Base-by-base conservation (phyloP, 768 basidiomycete genomes). In the Collybia nuda region DNA sequence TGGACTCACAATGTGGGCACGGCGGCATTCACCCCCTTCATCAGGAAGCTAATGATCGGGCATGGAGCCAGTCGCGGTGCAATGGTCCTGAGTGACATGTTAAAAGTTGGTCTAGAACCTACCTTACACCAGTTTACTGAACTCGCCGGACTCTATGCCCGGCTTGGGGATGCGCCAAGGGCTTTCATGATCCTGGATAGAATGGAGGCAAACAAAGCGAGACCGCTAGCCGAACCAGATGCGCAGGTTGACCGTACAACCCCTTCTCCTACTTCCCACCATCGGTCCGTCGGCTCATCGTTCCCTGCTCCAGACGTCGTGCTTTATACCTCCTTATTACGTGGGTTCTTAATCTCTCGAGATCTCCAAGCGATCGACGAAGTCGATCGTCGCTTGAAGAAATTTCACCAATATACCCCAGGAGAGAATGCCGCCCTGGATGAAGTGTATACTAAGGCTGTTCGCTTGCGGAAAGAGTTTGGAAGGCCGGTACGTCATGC, bases 41-140 rank as follows among this genome's bases (percentile, higher is more conserved):
- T 86, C 36, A 61, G 67, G 29, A 62, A 61, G 17, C 67, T 81
- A 56, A 70, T 71, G 44, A 47, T 55, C 4, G 44, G 59, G 3
- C 55, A 52, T 23, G 67, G 71, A 1, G 59, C 73, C 0, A 41
- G 56, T 4, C 59, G 61, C 23, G 79, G 77, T 0, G 57, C 67
- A 0, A 52, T 56, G 18, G 68, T 85, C 17, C 44, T 87, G 35
- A 55, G 54, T n/a, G 82, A 86, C 58, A 85, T 88, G 81, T 40
- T 70, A 3, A 44, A 57, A 6, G 57, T 77, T 0, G 77, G 76
- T 3, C 53, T 87, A 23, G 45, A 57, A 5, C 84, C 84, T 0
- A 64, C 64, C 19, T 56, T 72, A 6, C 62, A 76, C n/a, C 76
- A 80, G 32, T 77, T 77, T 57, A 77, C 78, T n/a, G 71, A 77